Percentiles rank a stretch among this genome's conserved stretches.
phyloP scores from a whole-genome alignment of 352 stramenopile species.

The Globisporangium cylindrosporum region DNA sequence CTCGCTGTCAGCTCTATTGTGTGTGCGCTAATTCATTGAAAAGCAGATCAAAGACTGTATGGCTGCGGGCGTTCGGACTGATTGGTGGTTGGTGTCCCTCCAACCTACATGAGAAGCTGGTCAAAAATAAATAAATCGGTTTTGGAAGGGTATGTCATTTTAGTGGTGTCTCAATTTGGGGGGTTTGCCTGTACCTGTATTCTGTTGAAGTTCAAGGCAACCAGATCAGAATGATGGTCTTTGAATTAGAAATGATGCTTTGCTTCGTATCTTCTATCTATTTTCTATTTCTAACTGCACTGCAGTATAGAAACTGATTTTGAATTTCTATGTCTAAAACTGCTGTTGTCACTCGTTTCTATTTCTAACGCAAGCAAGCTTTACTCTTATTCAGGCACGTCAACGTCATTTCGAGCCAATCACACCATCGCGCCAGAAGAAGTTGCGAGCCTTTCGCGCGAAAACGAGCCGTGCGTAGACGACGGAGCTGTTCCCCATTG shows the following conservation, averaged over 20 bases:
- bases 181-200: no score
- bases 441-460: not conserved
- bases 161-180: no score
- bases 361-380: not conserved
- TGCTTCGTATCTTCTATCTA: not conserved
- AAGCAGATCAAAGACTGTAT: no score
- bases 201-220: not conserved
- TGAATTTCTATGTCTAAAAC: not conserved
- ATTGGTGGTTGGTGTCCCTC: no score
- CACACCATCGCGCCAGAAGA: conserved; percentile 7
- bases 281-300: not conserved
- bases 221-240: not conserved
- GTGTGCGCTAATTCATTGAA: no score
- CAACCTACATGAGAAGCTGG: no score
- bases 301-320: not conserved
- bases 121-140: no score
- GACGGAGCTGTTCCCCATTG: conserved; percentile 1
- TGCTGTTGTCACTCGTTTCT: conserved; percentile 5
- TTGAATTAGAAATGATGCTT: conserved; percentile 1
- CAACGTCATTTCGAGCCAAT: not conserved
- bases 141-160: no score
- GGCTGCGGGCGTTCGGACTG: no score
- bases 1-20: no score
- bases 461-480: conserved; percentile 6
- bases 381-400: not conserved